Conservation (phyloP, 2,329 filamentous ascomycete genomes). For the Oidium heveae region DNA sequence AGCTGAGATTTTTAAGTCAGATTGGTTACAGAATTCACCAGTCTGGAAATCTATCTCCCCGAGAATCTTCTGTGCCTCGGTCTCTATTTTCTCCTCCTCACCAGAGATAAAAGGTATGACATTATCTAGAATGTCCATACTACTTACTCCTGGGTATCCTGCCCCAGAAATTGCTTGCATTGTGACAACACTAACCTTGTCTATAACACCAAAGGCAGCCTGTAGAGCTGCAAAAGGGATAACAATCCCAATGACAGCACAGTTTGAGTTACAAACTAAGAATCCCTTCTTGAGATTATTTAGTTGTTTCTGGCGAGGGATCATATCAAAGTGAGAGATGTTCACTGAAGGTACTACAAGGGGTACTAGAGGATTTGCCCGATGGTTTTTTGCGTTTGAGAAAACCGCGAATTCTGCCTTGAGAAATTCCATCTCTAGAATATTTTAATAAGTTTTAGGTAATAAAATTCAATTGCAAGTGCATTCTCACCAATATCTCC, state of each 20-base stretch:
- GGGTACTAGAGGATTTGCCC: constrained; percentile 68
- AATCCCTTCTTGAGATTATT: constrained; percentile 61
- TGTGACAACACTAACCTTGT: constrained; percentile 55
- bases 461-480: no score
- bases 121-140: constrained; percentile 92
- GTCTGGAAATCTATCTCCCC: constrained; percentile 45
- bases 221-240: constrained; percentile 85
- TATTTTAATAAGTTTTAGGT: background rate
- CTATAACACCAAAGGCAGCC: constrained; percentile 61
- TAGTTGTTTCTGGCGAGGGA: constrained; percentile 62
- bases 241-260: constrained; percentile 85
- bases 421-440: constrained; percentile 65
- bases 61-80: constrained; percentile 85
- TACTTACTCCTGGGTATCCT: constrained; percentile 70
- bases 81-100: constrained; percentile 91
- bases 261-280: constrained; percentile 94
- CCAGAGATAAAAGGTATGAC: constrained; percentile 81
- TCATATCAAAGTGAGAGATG: constrained; percentile 61
- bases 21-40: constrained; percentile 55
- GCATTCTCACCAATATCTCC: constrained; percentile 52
- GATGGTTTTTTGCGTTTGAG: constrained; percentile 95
- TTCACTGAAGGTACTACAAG: constrained; percentile 92
- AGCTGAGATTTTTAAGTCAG: constrained; percentile 50
- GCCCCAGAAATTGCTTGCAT: constrained; percentile 88
- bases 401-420: constrained; percentile 76